Evolutionary conservation across 805 yeast species (phyloP).

Genomic region (Blastobotrys robertii): DNA sequence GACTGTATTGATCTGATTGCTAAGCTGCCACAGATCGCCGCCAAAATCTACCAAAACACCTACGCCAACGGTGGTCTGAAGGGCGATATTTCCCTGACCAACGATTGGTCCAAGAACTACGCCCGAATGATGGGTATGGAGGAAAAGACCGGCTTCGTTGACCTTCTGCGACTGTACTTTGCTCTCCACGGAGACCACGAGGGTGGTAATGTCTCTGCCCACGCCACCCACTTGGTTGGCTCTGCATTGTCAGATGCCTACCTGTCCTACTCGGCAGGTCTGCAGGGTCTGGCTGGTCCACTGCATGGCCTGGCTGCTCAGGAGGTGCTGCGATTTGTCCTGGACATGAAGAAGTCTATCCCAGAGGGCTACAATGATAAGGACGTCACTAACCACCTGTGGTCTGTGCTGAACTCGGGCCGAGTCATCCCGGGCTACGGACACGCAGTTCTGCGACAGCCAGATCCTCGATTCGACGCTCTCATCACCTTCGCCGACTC

Average conservation of each 20-base stretch:
- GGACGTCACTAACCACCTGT: slow-evolving; percentile 63
- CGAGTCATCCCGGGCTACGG: slow-evolving; percentile 87
- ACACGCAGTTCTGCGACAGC: slow-evolving; percentile 79
- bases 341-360: slow-evolving; percentile 56
- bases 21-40: slow-evolving; percentile 72
- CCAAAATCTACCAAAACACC: slow-evolving; percentile 74
- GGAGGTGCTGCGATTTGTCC: slow-evolving; percentile 76
- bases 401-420: slow-evolving; percentile 72
- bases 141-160: slow-evolving; percentile 57
- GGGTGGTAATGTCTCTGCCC: slow-evolving; percentile 86
- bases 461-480: slow-evolving; percentile 82
- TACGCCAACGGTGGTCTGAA: slow-evolving; percentile 58
- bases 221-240: slow-evolving; percentile 78
- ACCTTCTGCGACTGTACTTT: slow-evolving; percentile 70
- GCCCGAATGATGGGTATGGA: slow-evolving; percentile 56
- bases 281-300: slow-evolving; percentile 82
- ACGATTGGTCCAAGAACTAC: slow-evolving; percentile 59
- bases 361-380: slow-evolving; percentile 61
- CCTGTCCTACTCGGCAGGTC: slow-evolving; percentile 70
- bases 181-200: slow-evolving; percentile 83
- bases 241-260: slow-evolving; percentile 73
- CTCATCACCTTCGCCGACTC: slow-evolving; percentile 71
- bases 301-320: slow-evolving; percentile 83
- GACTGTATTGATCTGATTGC: slow-evolving; percentile 74
- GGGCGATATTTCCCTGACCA: slow-evolving; percentile 26